Percentiles rank a stretch among this genome's conserved stretches.
Conservation (phyloP, 306 rosid genomes). For the Corylus americana region DNA sequence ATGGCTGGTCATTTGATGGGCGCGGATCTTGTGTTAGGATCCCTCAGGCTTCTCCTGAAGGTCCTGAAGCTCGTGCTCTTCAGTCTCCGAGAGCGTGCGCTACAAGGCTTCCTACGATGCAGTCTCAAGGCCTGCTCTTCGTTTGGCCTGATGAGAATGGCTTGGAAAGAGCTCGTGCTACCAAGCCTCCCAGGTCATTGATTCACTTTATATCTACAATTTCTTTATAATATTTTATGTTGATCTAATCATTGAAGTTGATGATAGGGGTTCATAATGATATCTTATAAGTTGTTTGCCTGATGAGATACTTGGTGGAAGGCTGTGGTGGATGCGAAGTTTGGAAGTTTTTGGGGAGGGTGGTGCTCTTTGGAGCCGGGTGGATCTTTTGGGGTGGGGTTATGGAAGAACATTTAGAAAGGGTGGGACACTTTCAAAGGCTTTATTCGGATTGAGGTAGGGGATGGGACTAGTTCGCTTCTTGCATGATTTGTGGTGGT, state of each 20-base stretch:
- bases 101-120: constrained; percentile 73
- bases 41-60: constrained; percentile 88
- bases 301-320: no score
- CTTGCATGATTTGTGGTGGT: no score
- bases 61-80: constrained; percentile 88
- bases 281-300: constrained; percentile 1
- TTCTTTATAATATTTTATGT: constrained; percentile 1
- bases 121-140: constrained; percentile 93
- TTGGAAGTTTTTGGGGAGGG: no score
- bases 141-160: constrained; percentile 99
- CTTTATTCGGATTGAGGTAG: no score
- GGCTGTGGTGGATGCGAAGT: no score
- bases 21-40: constrained; percentile 82
- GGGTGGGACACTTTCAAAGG: no score
- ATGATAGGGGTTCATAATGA: constrained; percentile 10
- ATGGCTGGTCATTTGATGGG: constrained; percentile 94
- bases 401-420: no score
- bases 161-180: constrained; percentile 83
- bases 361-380: no score
- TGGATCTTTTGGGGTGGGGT: no score
- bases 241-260: constrained; percentile 15
- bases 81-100: constrained; percentile 81
- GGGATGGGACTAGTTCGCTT: no score
- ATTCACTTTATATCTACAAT: constrained; percentile 12
- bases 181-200: constrained; percentile 78